phyloP scores from a whole-genome alignment of 2,329 filamentous ascomycete genomes.

The Scleromitrula shiraiana region DNA sequence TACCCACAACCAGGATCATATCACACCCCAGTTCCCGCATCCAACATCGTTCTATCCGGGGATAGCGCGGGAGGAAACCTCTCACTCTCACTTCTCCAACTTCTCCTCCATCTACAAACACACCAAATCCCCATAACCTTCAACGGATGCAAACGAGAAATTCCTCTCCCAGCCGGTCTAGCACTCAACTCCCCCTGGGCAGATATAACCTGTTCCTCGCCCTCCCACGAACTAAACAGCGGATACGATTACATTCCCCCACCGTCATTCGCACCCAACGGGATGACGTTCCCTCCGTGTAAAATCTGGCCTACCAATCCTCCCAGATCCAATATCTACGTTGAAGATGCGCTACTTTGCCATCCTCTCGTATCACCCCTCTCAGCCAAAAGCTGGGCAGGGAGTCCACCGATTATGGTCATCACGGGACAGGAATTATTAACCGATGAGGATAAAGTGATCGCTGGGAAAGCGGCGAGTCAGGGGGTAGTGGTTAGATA shows the following conservation, averaged over 20 bases:
- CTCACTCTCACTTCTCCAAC: constrained; percentile 56
- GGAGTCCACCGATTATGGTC: background rate
- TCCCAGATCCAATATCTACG: background rate
- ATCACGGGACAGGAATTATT: constrained; percentile 49
- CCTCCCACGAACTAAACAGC: constrained; percentile 42
- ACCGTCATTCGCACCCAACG: constrained; percentile 28
- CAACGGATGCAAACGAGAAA: constrained; percentile 36
- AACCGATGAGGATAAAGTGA: constrained; percentile 54
- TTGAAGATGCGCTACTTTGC: background rate
- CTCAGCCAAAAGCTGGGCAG: background rate
- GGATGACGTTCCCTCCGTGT: background rate
- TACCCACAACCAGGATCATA: constrained; percentile 61
- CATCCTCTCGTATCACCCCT: background rate
- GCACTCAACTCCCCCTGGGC: constrained; percentile 61
- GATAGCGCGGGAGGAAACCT: constrained; percentile 71
- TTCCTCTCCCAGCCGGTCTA: constrained; percentile 61
- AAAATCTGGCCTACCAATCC: background rate
- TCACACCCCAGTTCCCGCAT: constrained; percentile 56
- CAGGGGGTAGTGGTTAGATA: background rate
- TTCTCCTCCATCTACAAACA: constrained; percentile 54
- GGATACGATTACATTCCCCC: constrained; percentile 58
- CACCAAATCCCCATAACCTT: constrained; percentile 56
- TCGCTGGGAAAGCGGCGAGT: constrained; percentile 46
- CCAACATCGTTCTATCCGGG: constrained; percentile 62
- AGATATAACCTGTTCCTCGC: constrained; percentile 58